A percentile compares a stretch with the other conserved stretches of the same genome.
Evolutionary conservation across 2,329 filamentous ascomycete species (phyloP).

Genomic region (Colletotrichum somersetense): DNA sequence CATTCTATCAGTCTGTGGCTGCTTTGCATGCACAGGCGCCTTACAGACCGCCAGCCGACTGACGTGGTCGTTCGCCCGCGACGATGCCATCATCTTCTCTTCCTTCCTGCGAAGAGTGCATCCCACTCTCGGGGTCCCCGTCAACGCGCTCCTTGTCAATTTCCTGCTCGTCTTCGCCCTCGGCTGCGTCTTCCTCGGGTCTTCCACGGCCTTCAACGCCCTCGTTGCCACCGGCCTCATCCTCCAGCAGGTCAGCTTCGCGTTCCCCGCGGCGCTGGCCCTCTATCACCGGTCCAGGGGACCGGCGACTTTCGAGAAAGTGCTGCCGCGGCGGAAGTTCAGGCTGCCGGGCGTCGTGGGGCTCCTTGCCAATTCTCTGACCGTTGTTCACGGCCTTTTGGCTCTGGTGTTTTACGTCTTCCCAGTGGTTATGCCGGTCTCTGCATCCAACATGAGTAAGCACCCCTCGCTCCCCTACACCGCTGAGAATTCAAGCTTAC

Average conservation of each 20-base stretch:
- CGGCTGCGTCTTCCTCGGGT: slow-evolving; percentile 29
- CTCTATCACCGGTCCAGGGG: slow-evolving; percentile 14
- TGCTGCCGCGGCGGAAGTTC: slow-evolving; percentile 12
- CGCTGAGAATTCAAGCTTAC: neutral
- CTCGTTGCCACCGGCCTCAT: slow-evolving; percentile 31
- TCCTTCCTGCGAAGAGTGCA: slow-evolving; percentile 2
- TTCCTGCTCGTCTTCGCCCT: slow-evolving; percentile 1
- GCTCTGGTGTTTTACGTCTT: slow-evolving; percentile 29
- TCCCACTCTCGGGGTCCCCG: slow-evolving; percentile 15
- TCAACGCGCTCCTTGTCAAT: slow-evolving; percentile 29
- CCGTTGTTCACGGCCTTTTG: slow-evolving; percentile 9
- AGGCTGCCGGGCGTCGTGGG: slow-evolving; percentile 6
- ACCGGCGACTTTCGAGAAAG: neutral
- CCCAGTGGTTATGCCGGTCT: slow-evolving; percentile 25
- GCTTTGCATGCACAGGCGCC: slow-evolving; percentile 34
- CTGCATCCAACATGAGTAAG: slow-evolving; percentile 30
- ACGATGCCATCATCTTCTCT: slow-evolving; percentile 27
- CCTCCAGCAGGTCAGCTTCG: slow-evolving; percentile 36
- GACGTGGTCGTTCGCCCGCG: slow-evolving; percentile 36
- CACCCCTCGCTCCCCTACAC: neutral
- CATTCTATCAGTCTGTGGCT: slow-evolving; percentile 7
- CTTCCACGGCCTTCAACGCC: slow-evolving; percentile 36
- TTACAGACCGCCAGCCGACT: slow-evolving; percentile 34
- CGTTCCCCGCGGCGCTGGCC: slow-evolving; percentile 24
- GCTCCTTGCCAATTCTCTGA: slow-evolving; percentile 13